Conservation (phyloP, 2,329 filamentous ascomycete genomes). For the Helminthosporium solani region DNA sequence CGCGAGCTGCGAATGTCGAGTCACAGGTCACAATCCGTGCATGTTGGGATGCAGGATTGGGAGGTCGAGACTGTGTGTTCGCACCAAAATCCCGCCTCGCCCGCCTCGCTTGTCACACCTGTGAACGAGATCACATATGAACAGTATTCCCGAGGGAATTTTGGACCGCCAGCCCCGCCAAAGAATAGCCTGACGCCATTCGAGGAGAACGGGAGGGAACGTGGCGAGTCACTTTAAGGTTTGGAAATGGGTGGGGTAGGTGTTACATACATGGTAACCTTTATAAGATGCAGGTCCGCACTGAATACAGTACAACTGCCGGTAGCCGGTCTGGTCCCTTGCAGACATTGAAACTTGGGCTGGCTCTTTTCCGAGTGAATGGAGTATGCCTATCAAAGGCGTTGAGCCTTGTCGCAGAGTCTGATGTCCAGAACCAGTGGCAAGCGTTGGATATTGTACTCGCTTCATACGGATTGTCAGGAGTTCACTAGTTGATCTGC, state of each 20-base stretch:
- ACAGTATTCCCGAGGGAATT: constrained; percentile 18
- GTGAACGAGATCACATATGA: constrained; percentile 18
- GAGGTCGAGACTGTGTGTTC: constrained; percentile 16
- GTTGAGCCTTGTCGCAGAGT: too few relatives aligned
- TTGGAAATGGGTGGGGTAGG: neutral
- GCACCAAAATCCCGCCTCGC: constrained; percentile 2
- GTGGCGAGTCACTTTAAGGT: constrained; percentile 2
- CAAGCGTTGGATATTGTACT: too few relatives aligned
- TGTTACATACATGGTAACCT: neutral
- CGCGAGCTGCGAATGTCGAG: constrained; percentile 12
- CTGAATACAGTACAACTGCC: too few relatives aligned
- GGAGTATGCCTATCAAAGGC: too few relatives aligned
- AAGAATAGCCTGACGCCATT: constrained; percentile 19
- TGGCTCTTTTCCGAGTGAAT: too few relatives aligned
- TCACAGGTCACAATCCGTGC: constrained; percentile 6
- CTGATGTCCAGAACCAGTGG: too few relatives aligned
- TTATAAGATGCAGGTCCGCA: too few relatives aligned
- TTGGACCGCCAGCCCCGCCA: constrained; percentile 21
- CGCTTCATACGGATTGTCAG: too few relatives aligned
- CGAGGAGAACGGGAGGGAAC: constrained; percentile 18
- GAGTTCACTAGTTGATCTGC: too few relatives aligned
- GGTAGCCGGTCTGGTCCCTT: too few relatives aligned
- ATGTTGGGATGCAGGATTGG: constrained; percentile 20
- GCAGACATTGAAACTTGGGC: too few relatives aligned
- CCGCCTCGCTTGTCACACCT: constrained; percentile 2